phyloP scores from a whole-genome alignment of 2,329 filamentous ascomycete species.

The Aspergillus sp. region DNA sequence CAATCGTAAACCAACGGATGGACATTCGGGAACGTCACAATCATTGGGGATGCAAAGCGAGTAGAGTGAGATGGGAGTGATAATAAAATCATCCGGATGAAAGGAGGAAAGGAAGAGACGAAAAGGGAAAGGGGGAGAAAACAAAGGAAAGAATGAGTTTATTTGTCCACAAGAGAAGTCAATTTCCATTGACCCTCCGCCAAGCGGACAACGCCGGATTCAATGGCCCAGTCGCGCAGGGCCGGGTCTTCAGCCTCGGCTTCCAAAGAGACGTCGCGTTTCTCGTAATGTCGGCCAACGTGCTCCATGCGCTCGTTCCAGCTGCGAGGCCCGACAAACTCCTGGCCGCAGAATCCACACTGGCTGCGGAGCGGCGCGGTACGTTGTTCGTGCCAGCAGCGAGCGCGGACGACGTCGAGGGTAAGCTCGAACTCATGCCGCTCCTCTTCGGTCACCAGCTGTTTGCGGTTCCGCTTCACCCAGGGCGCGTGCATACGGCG shows the following conservation, averaged over 20 bases:
- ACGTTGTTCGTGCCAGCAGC: constrained; percentile 63
- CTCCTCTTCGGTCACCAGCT: constrained; percentile 28
- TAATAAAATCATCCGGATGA: not conserved
- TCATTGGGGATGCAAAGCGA: not conserved
- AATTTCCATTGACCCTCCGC: constrained; percentile 23
- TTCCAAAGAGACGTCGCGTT: constrained; percentile 37
- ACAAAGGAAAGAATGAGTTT: constrained; percentile 28
- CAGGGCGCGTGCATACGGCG: constrained; percentile 75
- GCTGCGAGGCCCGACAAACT: constrained; percentile 62
- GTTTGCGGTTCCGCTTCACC: constrained; percentile 48
- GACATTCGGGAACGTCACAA: not conserved
- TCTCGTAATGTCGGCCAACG: constrained; percentile 77
- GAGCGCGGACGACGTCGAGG: constrained; percentile 56
- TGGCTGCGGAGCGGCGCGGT: constrained; percentile 62
- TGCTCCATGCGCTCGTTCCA: constrained; percentile 91
- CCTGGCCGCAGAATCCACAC: constrained; percentile 56
- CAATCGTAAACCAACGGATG: not conserved
- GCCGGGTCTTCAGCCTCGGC: constrained; percentile 40
- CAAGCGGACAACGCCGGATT: constrained; percentile 31
- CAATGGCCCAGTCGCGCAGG: constrained; percentile 40
- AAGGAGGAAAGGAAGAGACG: not conserved
- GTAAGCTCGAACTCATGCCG: constrained; percentile 49
- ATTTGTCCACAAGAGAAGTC: constrained; percentile 16
- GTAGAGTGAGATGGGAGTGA: not conserved
- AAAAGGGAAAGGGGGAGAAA: not conserved